Evolutionary conservation across 306 rosid species (phyloP), one percentile per base, ranked within the genome.

Genomic region (Geum urbanum): DNA sequence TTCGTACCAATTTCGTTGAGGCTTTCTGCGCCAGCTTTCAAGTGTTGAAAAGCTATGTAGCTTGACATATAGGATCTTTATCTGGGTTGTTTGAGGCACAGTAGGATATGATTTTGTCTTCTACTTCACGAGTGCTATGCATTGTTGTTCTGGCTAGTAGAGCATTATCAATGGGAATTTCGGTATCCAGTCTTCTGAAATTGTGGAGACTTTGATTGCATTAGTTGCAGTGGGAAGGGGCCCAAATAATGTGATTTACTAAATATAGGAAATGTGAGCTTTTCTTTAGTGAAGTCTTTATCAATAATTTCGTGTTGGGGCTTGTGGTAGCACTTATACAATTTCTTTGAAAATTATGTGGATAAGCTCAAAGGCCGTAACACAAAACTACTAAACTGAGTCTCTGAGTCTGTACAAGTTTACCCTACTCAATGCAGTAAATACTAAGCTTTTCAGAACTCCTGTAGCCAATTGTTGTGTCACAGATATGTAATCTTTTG

Each of bases 1-100:
- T 66, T 52, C 18, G 16, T 45, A 22, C 11, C 15, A 47, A 27
- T 0, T 62, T 27, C 7, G 2, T 58, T 32, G 15, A 66, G 40
- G 14, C 9, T 22, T 15, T 48, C 45, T 46, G 35, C 19, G 55
- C 57, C 56, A 47, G 24, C 56, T 24, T 43, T 32, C 19, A 66
- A 15, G 48, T 48, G 16, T 37, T 24, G 45, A 27, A 19, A 27
- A 8, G 14, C 40, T 27, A 47, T 65, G 43, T 24, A 47, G 55
- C 24, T 44, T 22, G 49, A 45, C 16, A 45, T 39, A 64, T 22
- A 46, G 69, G 41, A 20, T 65, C 40, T 46, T 46, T 46, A 14
- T 32, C 27, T 47, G 70, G 70, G 2, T 5, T 63, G 69, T 63
- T 44, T 46, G 20, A 24, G 22, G 44, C 53, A 27, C 55, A 66